Base-by-base conservation (phyloP, 306 rosid genomes). In the Prunus fruticosa region DNA sequence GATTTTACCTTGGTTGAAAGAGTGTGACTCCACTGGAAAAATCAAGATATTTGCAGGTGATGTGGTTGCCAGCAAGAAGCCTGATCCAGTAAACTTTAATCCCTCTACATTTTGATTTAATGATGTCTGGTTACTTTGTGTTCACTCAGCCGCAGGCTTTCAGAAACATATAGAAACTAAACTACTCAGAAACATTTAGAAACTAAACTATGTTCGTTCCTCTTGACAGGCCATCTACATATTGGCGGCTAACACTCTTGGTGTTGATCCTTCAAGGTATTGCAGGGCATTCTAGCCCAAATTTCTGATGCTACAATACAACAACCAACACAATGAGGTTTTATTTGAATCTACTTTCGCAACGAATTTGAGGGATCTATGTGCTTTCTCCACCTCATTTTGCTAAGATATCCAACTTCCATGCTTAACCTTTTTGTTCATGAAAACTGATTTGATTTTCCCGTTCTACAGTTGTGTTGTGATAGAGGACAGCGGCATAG, bases 11-110 rank as follows among this genome's bases (percentile, higher is more conserved):
- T n/a, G n/a, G n/a, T n/a, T n/a, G n/a, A n/a, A n/a, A n/a, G n/a
- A n/a, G n/a, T n/a, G n/a, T n/a, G n/a, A n/a, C n/a, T n/a, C n/a
- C n/a, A n/a, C n/a, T n/a, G n/a, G n/a, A n/a, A 88, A 95, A 73
- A 95, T 95, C 76, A 53, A 89, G 85, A 95, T 95, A 80, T 95
- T 95, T 77, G 99, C 99, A 2, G 99, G 99, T 80, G 99, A 95
- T 64, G 99, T 92, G 57, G 99, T 95, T 85, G 97, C 97, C 38
- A 91, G 89, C 52, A 95, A 95, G 89, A 92, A 95, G 93, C 99
- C 99, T 76, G 99, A 95, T 84, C 99, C 99, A 2, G 97, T 95
- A 88, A 84, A 80, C 25, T 49, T 74, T 49, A 19, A 73, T 73
- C 82, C 71, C 81, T 78, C 57, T 76, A 27, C 23, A 13, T 30